phyloP scores from a whole-genome alignment of 2,329 filamentous ascomycete genomes.

The Coniochaeta hoffmannii region DNA sequence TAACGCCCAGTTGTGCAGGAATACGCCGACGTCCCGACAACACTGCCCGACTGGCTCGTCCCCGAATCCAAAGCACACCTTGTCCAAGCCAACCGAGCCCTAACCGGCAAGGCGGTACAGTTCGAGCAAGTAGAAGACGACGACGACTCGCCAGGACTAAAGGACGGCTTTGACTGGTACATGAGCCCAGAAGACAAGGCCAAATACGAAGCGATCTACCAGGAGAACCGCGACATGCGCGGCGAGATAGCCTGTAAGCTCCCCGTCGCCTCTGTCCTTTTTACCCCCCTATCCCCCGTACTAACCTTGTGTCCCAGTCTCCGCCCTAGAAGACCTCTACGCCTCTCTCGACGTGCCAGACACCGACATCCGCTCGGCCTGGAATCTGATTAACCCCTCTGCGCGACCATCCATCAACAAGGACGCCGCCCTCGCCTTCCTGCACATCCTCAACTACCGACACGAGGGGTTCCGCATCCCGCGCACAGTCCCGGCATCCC shows the following conservation, averaged over 20 bases:
- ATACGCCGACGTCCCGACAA: conserved; percentile 77
- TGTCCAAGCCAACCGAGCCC: conserved; percentile 72
- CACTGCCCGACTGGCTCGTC: conserved; percentile 91
- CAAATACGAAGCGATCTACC: conserved; percentile 97
- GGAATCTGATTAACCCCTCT: conserved; percentile 96
- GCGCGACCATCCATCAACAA: conserved; percentile 80
- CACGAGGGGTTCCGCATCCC: conserved; percentile 95
- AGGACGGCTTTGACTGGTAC: conserved; percentile 99
- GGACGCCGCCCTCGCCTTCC: conserved; percentile 86
- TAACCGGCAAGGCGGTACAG: conserved; percentile 70
- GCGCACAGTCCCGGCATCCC: conserved; percentile 81
- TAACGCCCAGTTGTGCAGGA: conserved; percentile 33
- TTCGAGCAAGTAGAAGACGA: conserved; percentile 77
- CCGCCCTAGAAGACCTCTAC: conserved; percentile 76
- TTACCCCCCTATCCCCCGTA: not conserved
- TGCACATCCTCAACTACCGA: conserved; percentile 93
- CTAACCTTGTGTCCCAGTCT: conserved; percentile 43
- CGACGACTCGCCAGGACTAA: conserved; percentile 76
- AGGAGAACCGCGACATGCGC: conserved; percentile 78
- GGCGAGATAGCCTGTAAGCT: conserved; percentile 71
- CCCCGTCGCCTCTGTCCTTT: not conserved
- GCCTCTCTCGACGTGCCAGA: conserved; percentile 67
- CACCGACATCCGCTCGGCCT: conserved; percentile 80
- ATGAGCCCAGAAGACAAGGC: conserved; percentile 86
- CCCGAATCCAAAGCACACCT: conserved; percentile 91